Percentiles rank a stretch among this genome's conserved stretches.
phyloP scores from a whole-genome alignment of 1,284 basidiomycete genomes.

The Phellopilus nigrolimitatus region DNA sequence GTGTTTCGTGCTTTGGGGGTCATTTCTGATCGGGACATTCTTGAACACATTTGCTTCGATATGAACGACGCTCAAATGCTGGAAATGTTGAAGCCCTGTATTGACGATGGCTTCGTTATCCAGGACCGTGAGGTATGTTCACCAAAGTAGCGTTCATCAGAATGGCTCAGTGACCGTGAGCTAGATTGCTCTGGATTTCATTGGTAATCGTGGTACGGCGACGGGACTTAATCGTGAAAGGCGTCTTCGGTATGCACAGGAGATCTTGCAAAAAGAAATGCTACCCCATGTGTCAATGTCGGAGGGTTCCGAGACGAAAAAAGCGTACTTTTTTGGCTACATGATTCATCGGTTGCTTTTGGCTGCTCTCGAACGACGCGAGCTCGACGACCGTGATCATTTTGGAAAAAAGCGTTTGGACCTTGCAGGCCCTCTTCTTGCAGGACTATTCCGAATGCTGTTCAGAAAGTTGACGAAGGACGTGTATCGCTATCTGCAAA shows the following conservation, averaged over 20 bases:
- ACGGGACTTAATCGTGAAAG: conserved; percentile 89
- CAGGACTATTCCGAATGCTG: conserved; percentile 95
- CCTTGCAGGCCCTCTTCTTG: conserved; percentile 90
- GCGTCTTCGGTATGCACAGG: conserved; percentile 94
- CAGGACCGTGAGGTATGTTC: conserved; percentile 84
- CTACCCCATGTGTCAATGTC: conserved; percentile 95
- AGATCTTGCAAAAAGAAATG: conserved; percentile 99
- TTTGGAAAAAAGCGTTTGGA: conserved; percentile 99
- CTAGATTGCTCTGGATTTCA: conserved; percentile 87
- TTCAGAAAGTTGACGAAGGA: conserved; percentile 97
- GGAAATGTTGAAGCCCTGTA: conserved; percentile 98
- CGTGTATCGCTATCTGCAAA: conserved; percentile 95
- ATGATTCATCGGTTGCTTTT: conserved; percentile 97
- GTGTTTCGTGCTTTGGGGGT: conserved; percentile 98
- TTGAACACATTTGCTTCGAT: conserved; percentile 99
- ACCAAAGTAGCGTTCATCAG: not conserved
- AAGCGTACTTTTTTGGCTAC: conserved; percentile 99
- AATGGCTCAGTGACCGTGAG: conserved; percentile 18
- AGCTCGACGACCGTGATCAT: conserved; percentile 98
- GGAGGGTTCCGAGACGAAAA: conserved; percentile 96
- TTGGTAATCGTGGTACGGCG: conserved; percentile 96
- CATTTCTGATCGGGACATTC: conserved; percentile 95
- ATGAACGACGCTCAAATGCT: conserved; percentile 94
- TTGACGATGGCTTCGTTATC: conserved; percentile 98
- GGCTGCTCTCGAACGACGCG: conserved; percentile 90